Base-by-base conservation (phyloP, 1,139 yeast genomes). In the Suhomyces bokatorum region DNA sequence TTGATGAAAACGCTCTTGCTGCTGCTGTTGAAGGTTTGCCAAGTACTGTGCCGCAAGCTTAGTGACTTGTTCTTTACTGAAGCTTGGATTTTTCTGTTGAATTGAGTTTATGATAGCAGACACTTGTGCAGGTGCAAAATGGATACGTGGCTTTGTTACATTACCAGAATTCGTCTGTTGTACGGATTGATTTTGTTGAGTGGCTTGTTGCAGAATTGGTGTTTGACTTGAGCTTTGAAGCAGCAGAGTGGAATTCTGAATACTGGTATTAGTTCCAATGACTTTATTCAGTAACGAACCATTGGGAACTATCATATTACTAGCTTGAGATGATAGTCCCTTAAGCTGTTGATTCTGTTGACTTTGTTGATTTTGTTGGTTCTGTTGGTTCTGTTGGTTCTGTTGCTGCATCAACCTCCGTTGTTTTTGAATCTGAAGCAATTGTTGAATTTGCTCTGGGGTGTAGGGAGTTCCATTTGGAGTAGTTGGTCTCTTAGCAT, bases 1-100 rank as follows among this genome's bases (percentile, higher is more conserved):
- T 47, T 70, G 70, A 54, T 56, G 72, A 16, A 56, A 56, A 40
- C 65, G 55, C 39, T 62, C 62, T 42, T 70, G 76, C 46, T 75
- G 80, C 46, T 78, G 81, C 44, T 74, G 78, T 53, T 78, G 84
- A 26, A 78, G 63, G 49, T 73, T 78, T 3, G 87, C 86, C 47
- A 85, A 67, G 56, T 84, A 85, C 28, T 83, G 80, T 7, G 87
- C 87, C 0, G 91, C 91, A 49, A 83, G 67, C 53, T 82, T 80
- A 0, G 88, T 82, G 2, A 85, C 90, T 54, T 85, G 89, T 46
- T 83, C 87, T 49, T 83, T 82, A 3, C 85, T 72, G 57, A 84
- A 68, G 26, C 75, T 77, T 1, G 95, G 95, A 57, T 86, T 80
- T 57, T 84, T 85, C 15, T 77, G 71, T 54, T 83, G 87, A 44